A percentile compares a stretch with the other conserved stretches of the same genome.
Evolutionary conservation across 306 rosid species (phyloP).

Genomic region (Vigna nakashimae): DNA sequence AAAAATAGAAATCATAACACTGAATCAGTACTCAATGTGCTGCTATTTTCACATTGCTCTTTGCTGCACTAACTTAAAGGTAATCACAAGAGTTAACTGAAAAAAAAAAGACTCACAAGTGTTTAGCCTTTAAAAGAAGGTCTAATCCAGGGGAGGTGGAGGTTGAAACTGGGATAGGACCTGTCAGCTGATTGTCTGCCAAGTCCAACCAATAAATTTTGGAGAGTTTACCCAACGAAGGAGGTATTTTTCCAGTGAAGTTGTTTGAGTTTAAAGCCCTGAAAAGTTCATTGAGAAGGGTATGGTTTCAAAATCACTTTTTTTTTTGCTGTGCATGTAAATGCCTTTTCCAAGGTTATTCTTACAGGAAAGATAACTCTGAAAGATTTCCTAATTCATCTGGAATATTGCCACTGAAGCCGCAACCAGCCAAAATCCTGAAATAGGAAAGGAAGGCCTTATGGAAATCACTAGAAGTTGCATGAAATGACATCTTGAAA

Average conservation of each 20-base stretch:
- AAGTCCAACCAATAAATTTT: constrained; percentile 90
- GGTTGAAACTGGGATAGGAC: constrained; percentile 78
- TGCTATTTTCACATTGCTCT: neutral
- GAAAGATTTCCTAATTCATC: constrained; percentile 78
- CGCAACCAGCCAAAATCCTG: constrained; percentile 93
- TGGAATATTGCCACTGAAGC: constrained; percentile 86
- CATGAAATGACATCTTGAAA: constrained; percentile 22
- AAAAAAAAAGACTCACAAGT: constrained; percentile 69
- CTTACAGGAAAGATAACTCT: constrained; percentile 86
- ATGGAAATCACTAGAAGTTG: constrained; percentile 7
- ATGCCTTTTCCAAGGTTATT: constrained; percentile 9
- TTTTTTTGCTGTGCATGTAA: constrained; percentile 12
- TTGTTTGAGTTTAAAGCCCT: constrained; percentile 94
- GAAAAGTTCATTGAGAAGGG: constrained; percentile 33
- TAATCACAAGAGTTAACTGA: constrained; percentile 56
- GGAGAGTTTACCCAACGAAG: constrained; percentile 89
- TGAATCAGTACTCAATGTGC: neutral
- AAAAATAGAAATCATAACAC: constrained; percentile 42
- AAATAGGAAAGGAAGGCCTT: constrained; percentile 28
- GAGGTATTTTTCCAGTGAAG: constrained; percentile 79
- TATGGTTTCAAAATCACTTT: neutral
- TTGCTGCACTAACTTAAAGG: neutral
- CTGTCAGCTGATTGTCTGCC: constrained; percentile 77
- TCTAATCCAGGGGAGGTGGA: constrained; percentile 71
- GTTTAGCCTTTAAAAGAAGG: constrained; percentile 79